Base-by-base conservation (phyloP, 768 basidiomycete species). In the Phlebiopsis gigantea region DNA sequence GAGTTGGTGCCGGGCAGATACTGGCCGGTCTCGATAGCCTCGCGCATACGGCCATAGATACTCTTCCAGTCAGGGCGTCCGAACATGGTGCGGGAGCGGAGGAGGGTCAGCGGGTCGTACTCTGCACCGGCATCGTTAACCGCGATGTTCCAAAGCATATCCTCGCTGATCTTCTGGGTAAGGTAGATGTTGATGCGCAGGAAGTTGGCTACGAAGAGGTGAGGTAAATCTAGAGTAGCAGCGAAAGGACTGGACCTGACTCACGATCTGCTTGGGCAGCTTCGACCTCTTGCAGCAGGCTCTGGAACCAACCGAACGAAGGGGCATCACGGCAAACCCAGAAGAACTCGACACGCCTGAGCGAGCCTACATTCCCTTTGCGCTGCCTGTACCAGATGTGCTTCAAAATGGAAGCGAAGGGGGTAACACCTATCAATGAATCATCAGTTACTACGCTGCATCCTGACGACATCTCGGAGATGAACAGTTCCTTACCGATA, bases 221-320 rank as follows among this genome's bases (percentile, higher is more conserved):
- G 55, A n/a, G 25, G 66, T 47, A 69, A 5, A 5, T 44, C 22
- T 39, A 29, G 1, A 57, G 10, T 19, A 41, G n/a, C 1, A 29
- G 29, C 29, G 51, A n/a, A n/a, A 42, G 10, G 55, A 4, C 34
- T n/a, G 26, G 19, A 9, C 50, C 44, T 24, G 12, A 79, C 90
- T 77, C 67, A 93, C 92, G 89, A 77, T 94, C 90, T 31, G 84
- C 84, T 67, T 94, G 93, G 45, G 90, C 88, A 48, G 83, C 84
- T 69, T 97, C 94, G 46, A 97, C 85, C 68, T 93, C 87, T 65
- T 88, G 87, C 58, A 97, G 77, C 52, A 97, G 74, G 59, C 80
- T 85, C 70, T 95, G 91, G 82, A 98, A 96, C 94, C 94, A 97
- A 64, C 92, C 93, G 65, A 97, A 93, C n/a, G 90, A 90, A n/a